phyloP scores from a whole-genome alignment of 75 land plant genomes.

The Pinus albicaulis region DNA sequence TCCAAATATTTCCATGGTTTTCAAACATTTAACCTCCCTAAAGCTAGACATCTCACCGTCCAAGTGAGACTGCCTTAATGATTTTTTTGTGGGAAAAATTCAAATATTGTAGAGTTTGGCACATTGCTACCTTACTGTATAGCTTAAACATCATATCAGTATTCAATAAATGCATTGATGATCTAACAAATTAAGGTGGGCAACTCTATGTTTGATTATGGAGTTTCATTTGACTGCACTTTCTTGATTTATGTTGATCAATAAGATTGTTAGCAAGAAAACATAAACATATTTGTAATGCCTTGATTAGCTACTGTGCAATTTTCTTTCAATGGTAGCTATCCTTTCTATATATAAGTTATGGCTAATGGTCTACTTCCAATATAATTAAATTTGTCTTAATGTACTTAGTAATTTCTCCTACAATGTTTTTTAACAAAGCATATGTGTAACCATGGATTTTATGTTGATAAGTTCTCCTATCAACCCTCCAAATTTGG shows the following conservation, averaged over 20 bases:
- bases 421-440: not conserved
- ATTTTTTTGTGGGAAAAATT: no score
- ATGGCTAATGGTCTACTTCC: not conserved
- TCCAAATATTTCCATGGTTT: no score
- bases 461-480: slow-evolving; percentile 27
- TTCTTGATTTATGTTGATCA: not conserved
- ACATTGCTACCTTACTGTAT: no score
- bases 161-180: no score
- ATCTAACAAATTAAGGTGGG: not conserved
- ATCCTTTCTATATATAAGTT: not conserved
- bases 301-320: not conserved
- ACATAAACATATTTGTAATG: not conserved
- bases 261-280: not conserved
- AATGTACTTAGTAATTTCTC: not conserved
- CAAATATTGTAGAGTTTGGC: no score
- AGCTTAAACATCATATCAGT: no score
- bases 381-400: not conserved
- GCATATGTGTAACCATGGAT: not conserved
- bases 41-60: no score
- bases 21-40: no score
- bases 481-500: slow-evolving; percentile 28
- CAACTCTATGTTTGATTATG: not conserved
- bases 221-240: not conserved
- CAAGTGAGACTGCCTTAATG: no score
- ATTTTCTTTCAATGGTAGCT: not conserved